Evolutionary conservation across 805 yeast species (phyloP).

Genomic region (Scheffersomyces spartinae): DNA sequence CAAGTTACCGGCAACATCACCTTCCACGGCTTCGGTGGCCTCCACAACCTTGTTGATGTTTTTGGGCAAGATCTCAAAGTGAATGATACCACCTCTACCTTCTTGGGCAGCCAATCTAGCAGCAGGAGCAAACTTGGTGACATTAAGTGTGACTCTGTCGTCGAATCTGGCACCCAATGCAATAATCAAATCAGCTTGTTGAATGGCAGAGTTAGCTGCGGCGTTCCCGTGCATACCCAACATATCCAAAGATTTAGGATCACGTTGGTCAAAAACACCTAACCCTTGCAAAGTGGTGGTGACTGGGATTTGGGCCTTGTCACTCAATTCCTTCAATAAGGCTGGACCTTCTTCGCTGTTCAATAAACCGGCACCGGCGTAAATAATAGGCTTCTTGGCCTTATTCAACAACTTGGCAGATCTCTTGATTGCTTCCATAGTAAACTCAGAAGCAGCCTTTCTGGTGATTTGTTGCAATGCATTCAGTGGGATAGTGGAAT

Average conservation of each 20-base stretch:
- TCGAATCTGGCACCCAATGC: slow-evolving; percentile 97
- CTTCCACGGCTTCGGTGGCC: slow-evolving; percentile 94
- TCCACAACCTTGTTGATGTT: slow-evolving; percentile 95
- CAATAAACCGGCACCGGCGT: slow-evolving; percentile 87
- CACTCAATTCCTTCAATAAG: slow-evolving; percentile 72
- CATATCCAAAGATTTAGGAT: slow-evolving; percentile 87
- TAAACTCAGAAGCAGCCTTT: slow-evolving; percentile 61
- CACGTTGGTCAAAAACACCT: slow-evolving; percentile 90
- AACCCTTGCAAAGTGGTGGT: slow-evolving; percentile 91
- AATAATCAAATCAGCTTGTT: slow-evolving; percentile 82
- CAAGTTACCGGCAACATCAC: slow-evolving; percentile 81
- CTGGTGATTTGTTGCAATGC: slow-evolving; percentile 63
- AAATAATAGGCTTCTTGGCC: slow-evolving; percentile 81
- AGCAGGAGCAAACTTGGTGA: slow-evolving; percentile 84
- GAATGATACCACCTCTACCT: slow-evolving; percentile 90
- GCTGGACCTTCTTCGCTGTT: slow-evolving; percentile 72
- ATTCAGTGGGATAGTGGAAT: slow-evolving; percentile 62
- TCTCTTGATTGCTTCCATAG: slow-evolving; percentile 59
- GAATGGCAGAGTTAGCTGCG: slow-evolving; percentile 90
- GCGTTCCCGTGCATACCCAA: slow-evolving; percentile 98
- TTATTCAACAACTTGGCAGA: slow-evolving; percentile 69
- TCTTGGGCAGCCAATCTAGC: slow-evolving; percentile 85
- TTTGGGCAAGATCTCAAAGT: slow-evolving; percentile 92
- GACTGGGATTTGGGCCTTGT: slow-evolving; percentile 87
- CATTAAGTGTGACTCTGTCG: slow-evolving; percentile 90